Evolutionary conservation across 768 basidiomycete genomes (phyloP), one percentile per base, ranked within the genome.

Genomic region (Lactarius indigo): DNA sequence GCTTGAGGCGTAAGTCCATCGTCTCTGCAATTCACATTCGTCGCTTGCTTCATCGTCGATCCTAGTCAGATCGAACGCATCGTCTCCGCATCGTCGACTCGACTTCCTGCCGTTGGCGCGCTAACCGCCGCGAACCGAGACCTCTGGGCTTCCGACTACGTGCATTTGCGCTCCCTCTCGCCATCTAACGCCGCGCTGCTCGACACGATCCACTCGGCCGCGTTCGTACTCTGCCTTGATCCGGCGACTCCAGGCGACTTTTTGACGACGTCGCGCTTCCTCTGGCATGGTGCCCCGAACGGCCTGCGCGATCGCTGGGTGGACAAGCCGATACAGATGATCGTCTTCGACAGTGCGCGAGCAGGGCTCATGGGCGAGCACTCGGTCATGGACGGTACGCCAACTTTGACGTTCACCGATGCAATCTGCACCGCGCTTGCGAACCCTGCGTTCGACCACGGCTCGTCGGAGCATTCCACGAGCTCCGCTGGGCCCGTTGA

Each of bases 321-420:
- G 57, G 96, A 98, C 78, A 98, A 97, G 77, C 95, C 96, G 10
- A 75, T 87, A 64, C 86, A 98, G 75, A 87, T 94, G 74, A 84
- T 97, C 65, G 85, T 98, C 6, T 93, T 87, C 72, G 91, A 92
- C 75, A 91, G 93, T 69, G 85, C 81, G 15, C 80, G 85, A 58
- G 89, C 92, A 1, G 96, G 94, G 5, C 77, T 97, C 72, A 90
- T 96, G 85, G 96, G 96, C 56, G 96, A 98, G 76, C 96, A 94
- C 75, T 92, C 90, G 20, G 81, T 91, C 65, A 94, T 94, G 92
- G 92, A 94, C 72, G 92, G 92, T 41, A 94, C 92, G 18, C 92
- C 92, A 5, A 90, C 86, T 18, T 86, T 84, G 30, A 83, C 91
- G 28, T 74, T 92, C 71, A 89, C 86, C 71, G 88, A 93, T 72